Conservation (phyloP, 306 rosid species). For the Inga laurina region DNA sequence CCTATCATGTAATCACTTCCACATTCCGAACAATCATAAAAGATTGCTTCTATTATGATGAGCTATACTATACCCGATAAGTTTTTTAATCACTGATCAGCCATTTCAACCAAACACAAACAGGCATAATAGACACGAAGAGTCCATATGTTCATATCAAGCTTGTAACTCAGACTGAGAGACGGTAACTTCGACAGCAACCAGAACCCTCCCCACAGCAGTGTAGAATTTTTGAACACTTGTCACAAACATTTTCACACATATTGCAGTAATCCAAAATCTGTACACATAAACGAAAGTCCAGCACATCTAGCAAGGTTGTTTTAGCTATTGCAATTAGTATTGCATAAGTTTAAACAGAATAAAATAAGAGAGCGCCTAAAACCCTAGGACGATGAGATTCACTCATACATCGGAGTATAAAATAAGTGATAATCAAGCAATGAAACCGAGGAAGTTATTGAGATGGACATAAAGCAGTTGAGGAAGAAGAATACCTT, state of each 20-base stretch:
- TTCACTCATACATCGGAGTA: not conserved
- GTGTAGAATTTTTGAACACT: not conserved
- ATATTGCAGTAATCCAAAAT: not conserved
- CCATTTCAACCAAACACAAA: not conserved
- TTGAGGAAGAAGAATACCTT: constrained; percentile 27
- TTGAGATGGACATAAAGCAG: not conserved
- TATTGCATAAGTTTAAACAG: not conserved
- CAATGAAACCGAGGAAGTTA: not conserved
- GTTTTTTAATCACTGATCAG: not conserved
- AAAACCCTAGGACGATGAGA: constrained; percentile 31
- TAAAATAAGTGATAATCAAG: not conserved
- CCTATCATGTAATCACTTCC: not conserved
- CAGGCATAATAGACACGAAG: not conserved
- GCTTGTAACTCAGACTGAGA: not conserved
- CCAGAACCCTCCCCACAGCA: not conserved
- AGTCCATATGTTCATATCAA: not conserved
- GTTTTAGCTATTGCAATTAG: not conserved
- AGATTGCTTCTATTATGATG: not conserved
- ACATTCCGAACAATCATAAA: not conserved
- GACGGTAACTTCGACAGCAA: not conserved
- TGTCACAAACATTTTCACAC: not conserved
- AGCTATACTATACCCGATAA: not conserved
- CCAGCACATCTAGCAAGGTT: not conserved
- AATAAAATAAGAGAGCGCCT: not conserved
- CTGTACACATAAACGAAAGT: not conserved